Conservation (phyloP, 148 eudicot species). For the Rhododendron simsii region DNA sequence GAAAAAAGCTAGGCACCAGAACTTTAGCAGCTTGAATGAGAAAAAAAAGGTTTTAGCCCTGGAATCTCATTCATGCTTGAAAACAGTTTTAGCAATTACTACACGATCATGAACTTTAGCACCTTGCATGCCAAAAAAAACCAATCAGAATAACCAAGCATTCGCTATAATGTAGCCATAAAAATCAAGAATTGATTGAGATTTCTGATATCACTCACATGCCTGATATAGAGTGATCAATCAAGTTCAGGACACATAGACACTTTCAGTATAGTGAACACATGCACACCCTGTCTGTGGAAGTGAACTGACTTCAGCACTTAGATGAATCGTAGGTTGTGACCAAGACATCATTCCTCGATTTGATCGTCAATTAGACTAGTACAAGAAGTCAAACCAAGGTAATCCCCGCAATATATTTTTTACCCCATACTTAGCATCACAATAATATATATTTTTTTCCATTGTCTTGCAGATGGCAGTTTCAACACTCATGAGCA, state of each 20-base stretch:
- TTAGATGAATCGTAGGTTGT: not conserved
- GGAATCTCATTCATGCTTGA: not conserved
- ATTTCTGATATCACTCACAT: not conserved
- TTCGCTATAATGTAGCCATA: not conserved
- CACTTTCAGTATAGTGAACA: not conserved
- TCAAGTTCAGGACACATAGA: not conserved
- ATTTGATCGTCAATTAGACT: not conserved
- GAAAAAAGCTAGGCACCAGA: no score
- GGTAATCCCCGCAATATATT: not conserved
- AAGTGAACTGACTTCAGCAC: no score
- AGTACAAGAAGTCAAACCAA: not conserved
- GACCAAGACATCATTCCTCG: not conserved
- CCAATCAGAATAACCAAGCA: not conserved
- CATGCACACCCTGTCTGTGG: no score
- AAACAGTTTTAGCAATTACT: not conserved
- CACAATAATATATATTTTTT: no score
- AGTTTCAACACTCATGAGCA: not conserved
- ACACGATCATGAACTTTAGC: not conserved
- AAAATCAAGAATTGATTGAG: not conserved
- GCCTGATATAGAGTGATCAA: not conserved
- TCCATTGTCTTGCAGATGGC: not conserved
- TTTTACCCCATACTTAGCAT: not conserved
- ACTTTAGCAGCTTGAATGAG: no score
- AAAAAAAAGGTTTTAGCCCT: not conserved
- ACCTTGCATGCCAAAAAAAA: not conserved